Evolutionary conservation across 108 stramenopile species (phyloP), one percentile per base, ranked within the genome.

Genomic region (Skeletonema potamos): DNA sequence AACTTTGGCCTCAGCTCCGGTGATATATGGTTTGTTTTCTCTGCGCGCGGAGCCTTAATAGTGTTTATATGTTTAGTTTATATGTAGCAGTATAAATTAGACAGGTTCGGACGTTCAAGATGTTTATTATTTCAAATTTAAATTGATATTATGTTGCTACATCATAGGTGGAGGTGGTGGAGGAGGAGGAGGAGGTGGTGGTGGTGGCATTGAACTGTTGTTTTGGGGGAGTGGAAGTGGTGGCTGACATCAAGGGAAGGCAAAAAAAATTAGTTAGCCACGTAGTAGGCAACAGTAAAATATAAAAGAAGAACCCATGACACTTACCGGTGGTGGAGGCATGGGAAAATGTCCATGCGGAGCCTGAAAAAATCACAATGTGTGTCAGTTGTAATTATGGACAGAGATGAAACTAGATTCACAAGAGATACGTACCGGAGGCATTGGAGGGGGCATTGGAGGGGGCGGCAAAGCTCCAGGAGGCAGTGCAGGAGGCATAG

Each of bases 321-420:
- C 37, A 61, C 62, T 62, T 44, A 48, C 61, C 15, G 68, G 68
- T 7, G 68, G 68, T 64, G 68, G 68, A 7, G 68, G 68, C 22
- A 62, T 22, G n/a, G 64, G 64, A 10, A 66, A 51, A n/a, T 30
- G 24, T 32, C 32, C 29, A 2, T 66, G 58, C 20, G 48, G 48
- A 51, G 48, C 20, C 48, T 51, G 48, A 51, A 51, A n/a, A 51
- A 20, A 22, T 0, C 15, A n/a, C n/a, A 51, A 51, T 22, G 4
- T 9, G 22, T n/a, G 1, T 51, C 20, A 51, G 22, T 22, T 51
- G 48, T 20, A 51, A 51, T 51, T 9, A 51, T 51, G 20, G 8
- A 6, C 0, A 24, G 8, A 34, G 7, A 51, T 22, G 6, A 22
- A 51, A 22, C 48, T 1, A 9, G 48, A 41, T 4, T 22, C 22